phyloP scores from a whole-genome alignment of 2,329 filamentous ascomycete genomes.

The Fusarium bulbicola region DNA sequence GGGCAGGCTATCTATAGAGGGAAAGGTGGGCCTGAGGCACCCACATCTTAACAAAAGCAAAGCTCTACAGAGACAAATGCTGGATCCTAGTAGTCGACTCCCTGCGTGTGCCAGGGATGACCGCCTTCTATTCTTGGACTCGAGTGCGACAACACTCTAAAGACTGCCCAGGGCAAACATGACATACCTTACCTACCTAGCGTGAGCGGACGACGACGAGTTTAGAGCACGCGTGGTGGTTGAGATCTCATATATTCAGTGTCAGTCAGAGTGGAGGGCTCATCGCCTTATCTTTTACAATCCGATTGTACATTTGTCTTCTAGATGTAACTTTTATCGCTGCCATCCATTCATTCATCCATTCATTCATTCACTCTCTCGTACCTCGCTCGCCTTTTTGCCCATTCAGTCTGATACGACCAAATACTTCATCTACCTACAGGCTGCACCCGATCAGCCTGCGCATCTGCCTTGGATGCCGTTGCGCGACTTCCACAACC shows the following conservation, averaged over 20 bases:
- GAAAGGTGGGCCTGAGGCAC: too few species aligned
- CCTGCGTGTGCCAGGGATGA: conserved; percentile 28
- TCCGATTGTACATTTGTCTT: neutral
- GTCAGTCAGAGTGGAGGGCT: neutral
- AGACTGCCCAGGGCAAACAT: conserved; percentile 26
- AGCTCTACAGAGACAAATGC: neutral
- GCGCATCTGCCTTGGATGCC: conserved; percentile 42
- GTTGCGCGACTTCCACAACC: conserved; percentile 37
- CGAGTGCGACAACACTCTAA: conserved; percentile 6
- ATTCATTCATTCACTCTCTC: neutral
- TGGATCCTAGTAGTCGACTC: neutral
- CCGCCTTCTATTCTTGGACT: conserved; percentile 37
- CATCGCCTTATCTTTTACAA: neutral
- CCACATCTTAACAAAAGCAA: too few species aligned
- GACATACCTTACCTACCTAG: conserved; percentile 35
- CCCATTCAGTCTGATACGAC: conserved; percentile 1
- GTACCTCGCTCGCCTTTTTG: conserved; percentile 1
- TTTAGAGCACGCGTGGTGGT: conserved; percentile 26
- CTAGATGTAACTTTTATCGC: conserved; percentile 1
- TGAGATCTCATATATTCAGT: conserved; percentile 7
- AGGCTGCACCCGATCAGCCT: conserved; percentile 30
- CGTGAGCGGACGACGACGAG: conserved; percentile 25
- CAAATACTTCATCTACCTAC: neutral
- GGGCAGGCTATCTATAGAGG: too few species aligned
- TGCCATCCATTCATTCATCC: neutral